Base-by-base conservation (phyloP, 2,329 filamentous ascomycete genomes). In the Claviceps pusilla region DNA sequence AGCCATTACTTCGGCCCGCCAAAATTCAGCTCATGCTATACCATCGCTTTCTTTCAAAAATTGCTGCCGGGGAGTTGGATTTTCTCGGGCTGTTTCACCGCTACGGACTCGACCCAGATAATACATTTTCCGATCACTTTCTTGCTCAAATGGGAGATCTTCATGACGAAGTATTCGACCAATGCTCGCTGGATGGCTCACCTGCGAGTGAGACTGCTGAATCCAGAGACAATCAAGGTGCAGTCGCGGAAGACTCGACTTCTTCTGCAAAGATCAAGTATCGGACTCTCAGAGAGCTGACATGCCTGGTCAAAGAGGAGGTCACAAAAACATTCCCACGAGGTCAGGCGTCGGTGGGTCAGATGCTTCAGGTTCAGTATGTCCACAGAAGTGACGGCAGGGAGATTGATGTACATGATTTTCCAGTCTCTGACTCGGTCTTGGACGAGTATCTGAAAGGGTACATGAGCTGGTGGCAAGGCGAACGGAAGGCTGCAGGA, bases 21-120 rank as follows among this genome's bases (percentile, higher is more conserved):
- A 81, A 84, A 61, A 84, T 96, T 57, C 93, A 98, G 65, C 74
- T 97, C 0, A 89, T 94, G 68, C 73, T 97, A 0, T 98, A 97
- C 65, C 89, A 91, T 59, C 83, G 83, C 31, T 82, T 97, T 53
- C 74, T 98, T n/a, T 80, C 83, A 10, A 77, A 83, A 3, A 80
- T 97, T 62, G 87, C 85, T 0, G 76, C 80, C 0, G 84, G 84
- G 51, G 76, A 77, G 7, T 75, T 95, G 0, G 79, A 89, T 55
- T 87, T 89, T 41, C 68, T 79, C 24, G 70, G 74, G 0, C 74
- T 97, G 0, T 82, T 91, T 55, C 66, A 74, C 7, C 83, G 89
- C 1, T 94, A 95, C 60, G 73, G 76, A 0, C 73, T 96, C 7
- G 75, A 87, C 35, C 68, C 80, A 0, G 71, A 84, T 14, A 75